A percentile compares a stretch with the other conserved stretches of the same genome.
Conservation (phyloP, 495 filamentous ascomycete species). For the Penicillium verhagenii region DNA sequence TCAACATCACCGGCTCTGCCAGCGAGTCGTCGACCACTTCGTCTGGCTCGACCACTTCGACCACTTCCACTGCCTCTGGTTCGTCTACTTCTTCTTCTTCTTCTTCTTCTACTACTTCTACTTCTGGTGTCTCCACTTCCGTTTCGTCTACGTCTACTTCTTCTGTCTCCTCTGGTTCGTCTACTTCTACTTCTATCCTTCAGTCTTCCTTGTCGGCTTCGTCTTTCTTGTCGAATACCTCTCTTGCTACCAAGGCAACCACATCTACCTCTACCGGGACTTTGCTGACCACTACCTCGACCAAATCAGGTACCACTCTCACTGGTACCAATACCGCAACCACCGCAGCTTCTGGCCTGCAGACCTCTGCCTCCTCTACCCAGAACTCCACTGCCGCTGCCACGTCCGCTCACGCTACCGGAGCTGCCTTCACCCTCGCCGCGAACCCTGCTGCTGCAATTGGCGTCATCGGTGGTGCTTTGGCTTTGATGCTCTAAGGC, state of each 20-base stretch:
- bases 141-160: too few relatives aligned
- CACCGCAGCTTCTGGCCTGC: neutral
- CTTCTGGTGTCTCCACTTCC: conserved; percentile 12
- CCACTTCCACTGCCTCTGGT: conserved; percentile 2
- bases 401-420: conserved; percentile 4
- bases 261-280: neutral
- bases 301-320: too few relatives aligned
- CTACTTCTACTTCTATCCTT: conserved; percentile 8
- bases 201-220: too few relatives aligned
- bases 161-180: conserved; percentile 2
- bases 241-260: neutral
- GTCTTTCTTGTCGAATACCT: too few relatives aligned
- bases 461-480: conserved; percentile 20
- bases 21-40: conserved; percentile 15
- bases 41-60: too few relatives aligned
- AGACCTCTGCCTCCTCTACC: neutral
- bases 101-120: conserved; percentile 15
- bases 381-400: conserved; percentile 16
- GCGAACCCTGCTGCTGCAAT: conserved; percentile 25
- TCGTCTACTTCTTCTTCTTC: conserved; percentile 7
- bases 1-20: conserved; percentile 32
- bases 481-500: conserved; percentile 24
- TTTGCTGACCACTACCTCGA: neutral
- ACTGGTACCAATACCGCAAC: neutral
- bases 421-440: conserved; percentile 11